phyloP scores from a whole-genome alignment of 257 asterid species.

The Leptodermis oblonga region DNA sequence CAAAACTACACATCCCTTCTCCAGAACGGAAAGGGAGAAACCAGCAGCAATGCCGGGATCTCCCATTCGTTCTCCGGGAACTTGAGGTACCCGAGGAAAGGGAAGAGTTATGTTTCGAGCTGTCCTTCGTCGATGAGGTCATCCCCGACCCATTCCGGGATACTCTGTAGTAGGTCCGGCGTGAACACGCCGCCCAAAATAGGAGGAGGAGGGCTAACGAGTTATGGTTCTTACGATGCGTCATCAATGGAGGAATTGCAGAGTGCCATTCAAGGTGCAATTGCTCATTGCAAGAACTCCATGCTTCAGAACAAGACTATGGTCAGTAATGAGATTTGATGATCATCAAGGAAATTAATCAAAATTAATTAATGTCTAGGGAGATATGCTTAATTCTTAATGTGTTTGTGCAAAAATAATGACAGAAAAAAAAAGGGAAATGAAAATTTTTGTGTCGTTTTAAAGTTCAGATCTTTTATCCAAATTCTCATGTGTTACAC shows the following conservation, averaged over 20 bases:
- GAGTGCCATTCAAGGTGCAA: constrained; percentile 84
- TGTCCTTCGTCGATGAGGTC: constrained; percentile 89
- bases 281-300: constrained; percentile 85
- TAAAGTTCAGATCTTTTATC: too few species aligned
- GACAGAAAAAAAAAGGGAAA: not conserved
- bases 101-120: constrained; percentile 55
- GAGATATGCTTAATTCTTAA: not conserved
- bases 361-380: not conserved
- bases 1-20: constrained; percentile 8
- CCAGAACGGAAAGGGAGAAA: constrained; percentile 10
- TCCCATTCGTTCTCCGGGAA: constrained; percentile 70
- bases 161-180: constrained; percentile 28
- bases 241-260: constrained; percentile 91
- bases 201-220: constrained; percentile 12
- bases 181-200: constrained; percentile 26
- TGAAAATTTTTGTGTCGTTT: not conserved
- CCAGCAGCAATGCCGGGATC: constrained; percentile 6
- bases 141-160: constrained; percentile 66
- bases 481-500: too few species aligned
- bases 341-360: not conserved
- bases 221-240: constrained; percentile 26
- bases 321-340: constrained; percentile 39
- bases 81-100: constrained; percentile 51
- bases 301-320: constrained; percentile 39
- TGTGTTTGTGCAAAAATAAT: not conserved